A percentile compares a stretch with the other conserved stretches of the same genome.
These are phyloP conservation scores for Teratosphaeria nubilosa DNA, from an alignment of 2,329 filamentous ascomycete species.

Conservation along the genomic window DNA sequence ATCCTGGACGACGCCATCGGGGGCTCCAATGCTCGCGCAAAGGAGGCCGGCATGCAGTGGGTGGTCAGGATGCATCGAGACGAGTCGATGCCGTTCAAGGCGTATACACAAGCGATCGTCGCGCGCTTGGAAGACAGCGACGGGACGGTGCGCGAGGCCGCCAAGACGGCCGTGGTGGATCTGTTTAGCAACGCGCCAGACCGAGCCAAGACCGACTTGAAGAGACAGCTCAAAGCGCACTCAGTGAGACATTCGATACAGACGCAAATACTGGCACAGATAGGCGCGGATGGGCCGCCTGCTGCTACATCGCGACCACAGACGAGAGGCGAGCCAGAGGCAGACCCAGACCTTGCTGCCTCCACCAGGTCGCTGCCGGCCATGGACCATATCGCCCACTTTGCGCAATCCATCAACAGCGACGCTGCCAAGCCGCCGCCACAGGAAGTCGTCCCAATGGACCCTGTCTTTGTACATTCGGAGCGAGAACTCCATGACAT, in stretches of 20 bases:
- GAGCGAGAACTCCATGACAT: constrained; percentile 80
- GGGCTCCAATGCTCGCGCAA: constrained; percentile 72
- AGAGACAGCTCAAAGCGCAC: constrained; percentile 72
- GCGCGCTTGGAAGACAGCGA: constrained; percentile 85
- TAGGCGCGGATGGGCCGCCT: constrained; percentile 40
- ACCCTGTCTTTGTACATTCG: constrained; percentile 76
- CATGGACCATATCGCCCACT: constrained; percentile 34
- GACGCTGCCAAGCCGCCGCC: constrained; percentile 50
- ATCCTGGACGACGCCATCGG: constrained; percentile 69
- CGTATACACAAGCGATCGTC: constrained; percentile 74
- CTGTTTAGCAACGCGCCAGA: constrained; percentile 76
- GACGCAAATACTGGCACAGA: constrained; percentile 65
- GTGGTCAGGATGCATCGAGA: constrained; percentile 76
- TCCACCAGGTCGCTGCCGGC: constrained; percentile 34
- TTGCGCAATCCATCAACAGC: constrained; percentile 33
- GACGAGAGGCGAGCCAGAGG: constrained; percentile 11
- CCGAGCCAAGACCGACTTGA: constrained; percentile 77
- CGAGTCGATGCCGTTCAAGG: constrained; percentile 67
- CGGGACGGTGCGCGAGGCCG: constrained; percentile 72
- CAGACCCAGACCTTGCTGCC: constrained; percentile 24
- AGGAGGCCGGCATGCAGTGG: constrained; percentile 79
- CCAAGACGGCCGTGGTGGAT: constrained; percentile 74
- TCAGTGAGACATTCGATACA: constrained; percentile 82
- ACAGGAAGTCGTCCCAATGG: constrained; percentile 56
- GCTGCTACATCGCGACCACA: constrained; percentile 12